A percentile compares a stretch with the other conserved stretches of the same genome.
Evolutionary conservation across 2,329 filamentous ascomycete genomes (phyloP).

Genomic region (Taxawa tesnikishii): DNA sequence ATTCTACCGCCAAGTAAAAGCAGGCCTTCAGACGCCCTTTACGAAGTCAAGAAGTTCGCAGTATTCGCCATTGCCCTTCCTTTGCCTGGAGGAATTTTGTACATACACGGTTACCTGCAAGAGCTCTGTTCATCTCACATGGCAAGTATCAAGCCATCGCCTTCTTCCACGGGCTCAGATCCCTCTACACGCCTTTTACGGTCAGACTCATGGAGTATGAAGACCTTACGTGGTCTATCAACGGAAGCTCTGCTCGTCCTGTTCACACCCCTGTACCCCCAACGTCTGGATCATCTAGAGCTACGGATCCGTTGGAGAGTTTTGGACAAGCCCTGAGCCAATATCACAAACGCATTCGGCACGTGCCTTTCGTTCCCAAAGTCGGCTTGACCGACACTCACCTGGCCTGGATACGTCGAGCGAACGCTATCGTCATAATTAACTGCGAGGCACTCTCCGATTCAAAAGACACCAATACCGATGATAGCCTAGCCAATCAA

Average conservation of each 20-base stretch:
- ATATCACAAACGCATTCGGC: conserved; percentile 50
- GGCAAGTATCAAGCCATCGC: no score
- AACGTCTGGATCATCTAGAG: conserved; percentile 20
- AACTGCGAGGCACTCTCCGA: conserved; percentile 26
- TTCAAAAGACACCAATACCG: conserved; percentile 22
- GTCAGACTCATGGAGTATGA: conserved; percentile 1
- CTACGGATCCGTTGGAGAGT: conserved; percentile 58
- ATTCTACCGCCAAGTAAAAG: no score
- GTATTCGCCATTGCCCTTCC: no score
- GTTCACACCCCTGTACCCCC: conserved; percentile 26
- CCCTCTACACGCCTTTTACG: conserved; percentile 3
- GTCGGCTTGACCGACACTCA: conserved; percentile 54
- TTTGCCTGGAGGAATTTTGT: no score
- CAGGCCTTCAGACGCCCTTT: no score
- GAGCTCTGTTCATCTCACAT: no score
- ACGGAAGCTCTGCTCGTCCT: conserved; percentile 28
- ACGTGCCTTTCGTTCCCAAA: conserved; percentile 57
- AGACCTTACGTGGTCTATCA: conserved; percentile 12
- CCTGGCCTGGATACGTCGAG: conserved; percentile 48
- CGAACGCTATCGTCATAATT: conserved; percentile 49
- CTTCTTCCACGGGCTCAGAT: no score
- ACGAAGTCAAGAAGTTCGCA: no score
- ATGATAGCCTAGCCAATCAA: conserved; percentile 10
- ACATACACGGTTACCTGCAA: no score
- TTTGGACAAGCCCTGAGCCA: conserved; percentile 52